Evolutionary conservation across 352 stramenopile species (phyloP), one percentile per base, ranked within the genome.

Genomic region (Globisporangium emineosum): DNA sequence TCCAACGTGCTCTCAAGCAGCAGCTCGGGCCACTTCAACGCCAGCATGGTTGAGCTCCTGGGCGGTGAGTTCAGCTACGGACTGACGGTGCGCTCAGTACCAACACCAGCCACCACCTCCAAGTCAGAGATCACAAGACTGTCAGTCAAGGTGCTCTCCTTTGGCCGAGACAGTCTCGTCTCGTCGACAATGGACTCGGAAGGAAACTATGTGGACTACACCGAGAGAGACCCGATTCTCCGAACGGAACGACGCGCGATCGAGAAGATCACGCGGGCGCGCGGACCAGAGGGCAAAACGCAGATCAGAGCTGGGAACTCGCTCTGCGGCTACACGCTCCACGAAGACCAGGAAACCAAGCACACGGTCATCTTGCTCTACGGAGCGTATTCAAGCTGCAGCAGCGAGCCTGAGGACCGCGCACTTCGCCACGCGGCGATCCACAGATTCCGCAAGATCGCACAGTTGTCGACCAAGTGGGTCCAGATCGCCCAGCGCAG

Each of bases 31-130:
- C 54, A 61, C 40, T 76, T 68, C 52, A 76, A 73, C 53, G 69
- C 69, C 17, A 58, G 62, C 21, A 73, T 76, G 69, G 33, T 76
- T 30, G 69, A 70, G 35, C 57, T 76, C 37, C 69, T 71, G 29
- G 69, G 69, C 13, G 25, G 42, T 7, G 63, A 71, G 37, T 76
- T 66, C 43, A 51, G 30, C 30, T 76, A 71, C 62, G 66, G 66
- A 25, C 25, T 73, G 40, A 71, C 64, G 13, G 55, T 73, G 12
- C 62, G 69, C 23, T 65, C 55, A 5, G 27, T 76, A 21, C 27
- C 54, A 33, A 51, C 51, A n/a, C 21, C 6, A 50, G 17, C 19
- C 19, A 50, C 43, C 19, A 2, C 19, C 19, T 17, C 12, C 10
- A 19, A 50, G 7, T 12, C 42, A 15, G n/a, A 52, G 12, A 30